phyloP scores from a whole-genome alignment of 805 yeast genomes.

The Jamesozyma rosinii region DNA sequence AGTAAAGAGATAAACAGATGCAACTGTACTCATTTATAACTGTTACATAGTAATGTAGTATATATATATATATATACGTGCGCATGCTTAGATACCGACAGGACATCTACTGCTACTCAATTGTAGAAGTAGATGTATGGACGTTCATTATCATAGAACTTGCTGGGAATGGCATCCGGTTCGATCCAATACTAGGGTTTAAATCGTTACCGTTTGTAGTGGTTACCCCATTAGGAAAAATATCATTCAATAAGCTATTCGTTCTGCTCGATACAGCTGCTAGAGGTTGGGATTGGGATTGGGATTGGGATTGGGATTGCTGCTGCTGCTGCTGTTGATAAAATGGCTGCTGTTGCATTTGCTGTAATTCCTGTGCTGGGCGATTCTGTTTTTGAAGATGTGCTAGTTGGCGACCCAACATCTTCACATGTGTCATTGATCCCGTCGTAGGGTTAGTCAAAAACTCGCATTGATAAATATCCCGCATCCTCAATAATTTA shows the following conservation, averaged over 20 bases:
- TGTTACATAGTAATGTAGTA: too few relatives aligned
- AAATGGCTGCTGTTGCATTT: background rate
- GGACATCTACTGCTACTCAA: background rate
- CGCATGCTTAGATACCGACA: background rate
- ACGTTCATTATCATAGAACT: background rate
- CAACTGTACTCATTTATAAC: too few relatives aligned
- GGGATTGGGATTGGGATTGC: background rate
- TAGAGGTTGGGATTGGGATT: background rate
- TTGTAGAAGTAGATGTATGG: background rate
- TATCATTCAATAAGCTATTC: background rate
- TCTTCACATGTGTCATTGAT: slow-evolving; percentile 19
- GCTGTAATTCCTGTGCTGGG: background rate
- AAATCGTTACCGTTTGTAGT: background rate
- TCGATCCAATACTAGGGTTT: background rate
- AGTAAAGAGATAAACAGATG: too few relatives aligned
- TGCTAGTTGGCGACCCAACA: slow-evolving; percentile 2
- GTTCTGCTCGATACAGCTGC: background rate
- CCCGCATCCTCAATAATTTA: slow-evolving; percentile 16
- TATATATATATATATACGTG: background rate
- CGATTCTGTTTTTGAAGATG: background rate
- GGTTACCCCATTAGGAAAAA: background rate
- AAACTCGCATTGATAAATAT: slow-evolving; percentile 16
- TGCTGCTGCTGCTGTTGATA: background rate
- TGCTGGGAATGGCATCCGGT: background rate
- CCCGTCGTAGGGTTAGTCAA: slow-evolving; percentile 14